These are phyloP conservation scores for Arthrobotrys sinensis DNA, from an alignment of 2,329 filamentous ascomycete genomes.

Conservation along the genomic window DNA sequence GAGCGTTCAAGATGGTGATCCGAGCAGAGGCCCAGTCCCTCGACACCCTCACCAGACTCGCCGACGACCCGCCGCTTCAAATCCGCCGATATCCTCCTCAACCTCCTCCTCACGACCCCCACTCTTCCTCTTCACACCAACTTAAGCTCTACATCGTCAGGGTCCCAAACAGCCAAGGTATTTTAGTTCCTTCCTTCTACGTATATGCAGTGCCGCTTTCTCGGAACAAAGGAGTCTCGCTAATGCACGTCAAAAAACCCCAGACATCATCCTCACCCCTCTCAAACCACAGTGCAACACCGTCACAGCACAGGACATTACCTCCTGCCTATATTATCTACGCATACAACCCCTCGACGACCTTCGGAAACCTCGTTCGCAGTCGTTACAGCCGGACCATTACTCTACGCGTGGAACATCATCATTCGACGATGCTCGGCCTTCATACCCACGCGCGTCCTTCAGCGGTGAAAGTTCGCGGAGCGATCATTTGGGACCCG, in stretches of 20 bases:
- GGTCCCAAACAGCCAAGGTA: conserved; percentile 91
- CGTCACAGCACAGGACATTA: conserved; percentile 88
- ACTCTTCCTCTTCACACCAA: conserved; percentile 74
- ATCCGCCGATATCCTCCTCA: conserved; percentile 74
- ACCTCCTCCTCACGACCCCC: conserved; percentile 38
- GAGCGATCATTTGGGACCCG: conserved; percentile 41
- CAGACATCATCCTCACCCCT: conserved; percentile 92
- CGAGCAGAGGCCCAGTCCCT: conserved; percentile 84
- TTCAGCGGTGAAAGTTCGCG: conserved; percentile 45
- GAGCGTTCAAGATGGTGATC: conserved; percentile 40
- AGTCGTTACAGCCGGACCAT: conserved; percentile 43
- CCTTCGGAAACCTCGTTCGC: conserved; percentile 36
- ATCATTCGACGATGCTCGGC: conserved; percentile 41
- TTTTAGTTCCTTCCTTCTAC: conserved; percentile 47
- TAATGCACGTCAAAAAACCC: conserved; percentile 59
- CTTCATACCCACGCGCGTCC: conserved; percentile 39
- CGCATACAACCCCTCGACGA: conserved; percentile 76
- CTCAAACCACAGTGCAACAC: conserved; percentile 90
- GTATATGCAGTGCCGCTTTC: not conserved
- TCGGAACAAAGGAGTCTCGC: not conserved
- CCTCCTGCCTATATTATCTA: conserved; percentile 90
- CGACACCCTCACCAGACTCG: conserved; percentile 82
- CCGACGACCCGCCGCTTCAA: conserved; percentile 88
- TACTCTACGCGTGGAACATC: conserved; percentile 7
- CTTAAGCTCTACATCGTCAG: conserved; percentile 91